These are phyloP conservation scores for Candida parachauliodes DNA, from an alignment of 805 yeast genomes.

Conservation along the genomic window DNA sequence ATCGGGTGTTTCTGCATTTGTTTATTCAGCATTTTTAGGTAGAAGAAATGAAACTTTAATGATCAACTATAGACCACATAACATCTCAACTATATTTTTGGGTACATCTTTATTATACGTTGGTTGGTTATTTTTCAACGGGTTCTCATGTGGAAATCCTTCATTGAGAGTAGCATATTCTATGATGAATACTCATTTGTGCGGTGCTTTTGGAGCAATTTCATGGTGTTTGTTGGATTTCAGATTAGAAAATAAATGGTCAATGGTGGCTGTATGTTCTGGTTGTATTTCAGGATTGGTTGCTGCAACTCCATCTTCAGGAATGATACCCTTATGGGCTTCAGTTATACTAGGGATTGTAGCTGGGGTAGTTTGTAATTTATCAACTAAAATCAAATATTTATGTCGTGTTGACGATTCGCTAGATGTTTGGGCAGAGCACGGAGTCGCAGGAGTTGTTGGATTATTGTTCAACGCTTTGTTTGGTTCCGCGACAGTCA, in stretches of 20 bases:
- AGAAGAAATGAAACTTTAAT: slow-evolving; percentile 70
- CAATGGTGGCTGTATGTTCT: slow-evolving; percentile 91
- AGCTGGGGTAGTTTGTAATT: slow-evolving; percentile 83
- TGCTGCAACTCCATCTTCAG: slow-evolving; percentile 95
- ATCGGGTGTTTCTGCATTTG: slow-evolving; percentile 89
- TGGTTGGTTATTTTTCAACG: slow-evolving; percentile 96
- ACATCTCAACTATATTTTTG: slow-evolving; percentile 83
- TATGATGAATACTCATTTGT: slow-evolving; percentile 84
- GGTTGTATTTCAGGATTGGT: slow-evolving; percentile 95
- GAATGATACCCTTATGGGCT: slow-evolving; percentile 88
- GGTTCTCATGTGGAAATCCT: slow-evolving; percentile 82
- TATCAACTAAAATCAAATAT: slow-evolving; percentile 83
- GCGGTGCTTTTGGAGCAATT: slow-evolving; percentile 87
- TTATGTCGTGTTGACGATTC: slow-evolving; percentile 84
- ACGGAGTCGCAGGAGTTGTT: slow-evolving; percentile 92
- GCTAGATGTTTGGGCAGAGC: slow-evolving; percentile 95
- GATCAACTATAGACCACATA: slow-evolving; percentile 92
- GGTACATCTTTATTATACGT: slow-evolving; percentile 88
- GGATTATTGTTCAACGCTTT: slow-evolving; percentile 87
- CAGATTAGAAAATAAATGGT: slow-evolving; percentile 85
- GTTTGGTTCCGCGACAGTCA: slow-evolving; percentile 82
- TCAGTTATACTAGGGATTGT: slow-evolving; percentile 79
- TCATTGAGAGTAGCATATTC: slow-evolving; percentile 82
- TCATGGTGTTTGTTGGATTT: slow-evolving; percentile 91
- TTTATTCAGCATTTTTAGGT: slow-evolving; percentile 76